These are phyloP conservation scores for Candida pseudoviswanathii DNA, from an alignment of 1,139 yeast genomes.

Conservation along the genomic window DNA sequence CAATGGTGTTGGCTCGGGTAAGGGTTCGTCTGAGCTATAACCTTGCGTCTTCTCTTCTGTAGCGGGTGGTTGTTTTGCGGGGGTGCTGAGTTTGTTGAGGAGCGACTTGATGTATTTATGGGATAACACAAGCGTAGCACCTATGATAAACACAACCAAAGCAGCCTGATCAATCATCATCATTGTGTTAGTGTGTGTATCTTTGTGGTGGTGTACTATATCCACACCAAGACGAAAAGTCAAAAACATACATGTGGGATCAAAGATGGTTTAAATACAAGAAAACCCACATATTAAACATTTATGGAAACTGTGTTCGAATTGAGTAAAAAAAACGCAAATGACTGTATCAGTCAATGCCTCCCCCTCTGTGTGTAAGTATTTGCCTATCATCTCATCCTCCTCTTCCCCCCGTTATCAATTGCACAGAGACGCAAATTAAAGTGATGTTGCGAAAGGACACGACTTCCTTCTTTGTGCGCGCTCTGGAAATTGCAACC, in stretches of 20 bases:
- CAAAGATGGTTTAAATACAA: too few species aligned
- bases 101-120: conserved; percentile 9
- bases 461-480: neutral
- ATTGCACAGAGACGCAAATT: neutral
- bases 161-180: conserved; percentile 9
- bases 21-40: conserved; percentile 19
- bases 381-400: neutral
- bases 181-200: too few species aligned
- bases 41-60: neutral
- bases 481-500: conserved; percentile 2
- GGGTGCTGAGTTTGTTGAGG: neutral
- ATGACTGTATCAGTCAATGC: too few species aligned
- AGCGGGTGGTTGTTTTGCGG: neutral
- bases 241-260: too few species aligned
- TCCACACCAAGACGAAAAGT: too few species aligned
- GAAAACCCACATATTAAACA: neutral
- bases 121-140: conserved; percentile 10
- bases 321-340: conserved; percentile 8
- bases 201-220: too few species aligned
- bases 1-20: conserved; percentile 60
- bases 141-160: conserved; percentile 9
- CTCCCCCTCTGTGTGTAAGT: too few species aligned
- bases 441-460: neutral
- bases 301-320: conserved; percentile 3
- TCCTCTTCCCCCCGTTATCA: neutral